These are phyloP conservation scores for Neoboletus magnificus DNA, from an alignment of 768 basidiomycete species.

Conservation along the genomic window DNA sequence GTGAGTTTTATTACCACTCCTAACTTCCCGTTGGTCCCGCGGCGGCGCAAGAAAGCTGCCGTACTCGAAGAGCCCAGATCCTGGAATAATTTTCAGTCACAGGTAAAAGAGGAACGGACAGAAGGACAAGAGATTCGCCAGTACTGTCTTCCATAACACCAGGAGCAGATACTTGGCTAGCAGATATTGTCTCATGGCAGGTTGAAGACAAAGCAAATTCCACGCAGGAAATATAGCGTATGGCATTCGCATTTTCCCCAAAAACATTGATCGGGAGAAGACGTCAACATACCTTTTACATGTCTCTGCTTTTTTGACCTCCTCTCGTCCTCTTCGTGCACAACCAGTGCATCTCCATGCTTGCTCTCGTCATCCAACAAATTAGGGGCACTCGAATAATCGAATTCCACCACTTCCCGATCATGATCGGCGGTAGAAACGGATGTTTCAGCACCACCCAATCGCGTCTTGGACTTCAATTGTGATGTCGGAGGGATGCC, in stretches of 20 bases:
- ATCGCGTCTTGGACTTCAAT: slow-evolving; percentile 1
- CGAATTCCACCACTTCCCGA: slow-evolving; percentile 49
- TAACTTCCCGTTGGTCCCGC: slow-evolving; percentile 60
- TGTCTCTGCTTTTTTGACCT: slow-evolving; percentile 54
- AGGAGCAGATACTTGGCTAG: not conserved
- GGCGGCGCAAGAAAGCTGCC: slow-evolving; percentile 66
- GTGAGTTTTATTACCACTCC: slow-evolving; percentile 66
- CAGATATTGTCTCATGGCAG: not conserved
- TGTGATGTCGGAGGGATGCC: not conserved
- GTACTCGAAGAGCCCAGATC: slow-evolving; percentile 36
- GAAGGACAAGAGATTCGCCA: slow-evolving; percentile 2
- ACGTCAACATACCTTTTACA: slow-evolving; percentile 33
- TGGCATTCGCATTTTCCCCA: not conserved
- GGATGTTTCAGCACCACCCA: slow-evolving; percentile 1
- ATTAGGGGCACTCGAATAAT: slow-evolving; percentile 68
- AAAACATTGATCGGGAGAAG: not conserved
- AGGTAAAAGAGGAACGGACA: not conserved
- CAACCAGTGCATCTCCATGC: slow-evolving; percentile 20
- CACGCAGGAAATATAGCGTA: slow-evolving; percentile 3
- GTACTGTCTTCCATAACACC: slow-evolving; percentile 1
- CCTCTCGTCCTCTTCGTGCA: slow-evolving; percentile 30
- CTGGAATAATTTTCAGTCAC: slow-evolving; percentile 26
- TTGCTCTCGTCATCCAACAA: slow-evolving; percentile 58
- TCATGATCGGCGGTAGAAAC: slow-evolving; percentile 9
- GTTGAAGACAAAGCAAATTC: slow-evolving; percentile 4